Evolutionary conservation across 805 yeast genomes (phyloP).

Genomic region (Spathaspora girioi): DNA sequence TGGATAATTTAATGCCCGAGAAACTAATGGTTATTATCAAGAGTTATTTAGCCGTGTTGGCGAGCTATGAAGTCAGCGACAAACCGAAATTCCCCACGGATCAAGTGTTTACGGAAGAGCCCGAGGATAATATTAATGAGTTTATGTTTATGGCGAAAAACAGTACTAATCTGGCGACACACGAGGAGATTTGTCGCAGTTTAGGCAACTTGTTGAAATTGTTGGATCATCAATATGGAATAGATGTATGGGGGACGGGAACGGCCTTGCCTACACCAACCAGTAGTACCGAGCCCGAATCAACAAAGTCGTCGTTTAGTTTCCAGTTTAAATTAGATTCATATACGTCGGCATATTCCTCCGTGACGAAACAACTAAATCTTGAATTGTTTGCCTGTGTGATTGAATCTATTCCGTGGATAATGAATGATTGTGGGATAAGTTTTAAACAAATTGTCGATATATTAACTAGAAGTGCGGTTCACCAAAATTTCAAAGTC

Average conservation of each 20-base stretch:
- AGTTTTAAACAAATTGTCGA: constrained; percentile 69
- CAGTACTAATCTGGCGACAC: constrained; percentile 48
- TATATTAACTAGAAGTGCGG: constrained; percentile 69
- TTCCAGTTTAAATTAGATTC: constrained; percentile 39
- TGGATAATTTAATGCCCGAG: constrained; percentile 70
- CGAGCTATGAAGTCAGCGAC: constrained; percentile 51
- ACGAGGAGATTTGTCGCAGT: constrained; percentile 66
- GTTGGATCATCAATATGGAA: constrained; percentile 54
- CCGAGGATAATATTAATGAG: constrained; percentile 15
- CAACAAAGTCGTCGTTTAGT: constrained; percentile 37
- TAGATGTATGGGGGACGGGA: constrained; percentile 28
- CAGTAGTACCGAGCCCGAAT: constrained; percentile 13
- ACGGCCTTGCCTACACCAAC: background rate
- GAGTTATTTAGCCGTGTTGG: constrained; percentile 67
- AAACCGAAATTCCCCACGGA: constrained; percentile 76
- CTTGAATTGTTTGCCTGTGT: constrained; percentile 65
- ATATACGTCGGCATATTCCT: constrained; percentile 17
- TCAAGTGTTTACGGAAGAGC: constrained; percentile 3
- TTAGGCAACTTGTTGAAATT: constrained; percentile 53
- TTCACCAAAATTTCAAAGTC: constrained; percentile 62
- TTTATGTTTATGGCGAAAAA: constrained; percentile 40
- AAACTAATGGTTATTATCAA: constrained; percentile 64
- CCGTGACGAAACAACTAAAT: constrained; percentile 32
- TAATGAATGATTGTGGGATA: constrained; percentile 32
- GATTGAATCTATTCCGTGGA: constrained; percentile 72